A percentile compares a stretch with the other conserved stretches of the same genome.
These are phyloP conservation scores for Datura wrightii DNA, from an alignment of 257 asterid species.

Conservation along the genomic window DNA sequence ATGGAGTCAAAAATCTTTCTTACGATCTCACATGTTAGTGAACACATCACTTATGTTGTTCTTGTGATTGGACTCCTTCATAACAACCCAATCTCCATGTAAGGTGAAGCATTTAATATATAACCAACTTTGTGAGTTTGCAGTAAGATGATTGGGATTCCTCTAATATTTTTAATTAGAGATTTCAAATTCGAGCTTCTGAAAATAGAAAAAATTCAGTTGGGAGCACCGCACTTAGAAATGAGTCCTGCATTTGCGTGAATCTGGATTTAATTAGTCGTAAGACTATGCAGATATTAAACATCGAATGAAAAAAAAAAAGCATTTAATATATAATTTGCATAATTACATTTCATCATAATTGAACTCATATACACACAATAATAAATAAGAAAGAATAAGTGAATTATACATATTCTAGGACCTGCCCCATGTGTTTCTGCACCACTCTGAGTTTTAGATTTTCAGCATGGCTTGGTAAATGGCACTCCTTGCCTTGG, in stretches of 20 bases:
- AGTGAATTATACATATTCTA: constrained; percentile 1
- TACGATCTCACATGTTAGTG: constrained; percentile 2
- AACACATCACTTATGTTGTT: background rate
- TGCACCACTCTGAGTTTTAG: constrained; percentile 34
- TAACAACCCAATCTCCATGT: constrained; percentile 10
- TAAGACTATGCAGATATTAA: too few species aligned
- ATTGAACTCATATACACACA: background rate
- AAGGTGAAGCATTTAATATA: constrained; percentile 19
- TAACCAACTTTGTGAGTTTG: background rate
- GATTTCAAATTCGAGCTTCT: too few species aligned
- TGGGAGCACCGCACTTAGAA: too few species aligned
- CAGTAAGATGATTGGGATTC: too few species aligned
- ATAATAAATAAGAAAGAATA: background rate
- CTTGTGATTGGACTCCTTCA: constrained; percentile 12
- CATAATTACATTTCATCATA: constrained; percentile 14
- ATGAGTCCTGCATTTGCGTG: too few species aligned
- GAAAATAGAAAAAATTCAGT: too few species aligned
- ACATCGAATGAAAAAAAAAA: background rate
- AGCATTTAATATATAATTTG: constrained; percentile 15
- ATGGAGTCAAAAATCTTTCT: constrained; percentile 3
- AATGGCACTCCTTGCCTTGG: constrained; percentile 26
- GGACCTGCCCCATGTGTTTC: constrained; percentile 43
- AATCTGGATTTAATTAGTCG: too few species aligned
- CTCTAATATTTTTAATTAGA: too few species aligned
- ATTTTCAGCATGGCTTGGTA: constrained; percentile 38